phyloP scores from a whole-genome alignment of 1,139 yeast genomes.

The Insectozyma bohioensis region DNA sequence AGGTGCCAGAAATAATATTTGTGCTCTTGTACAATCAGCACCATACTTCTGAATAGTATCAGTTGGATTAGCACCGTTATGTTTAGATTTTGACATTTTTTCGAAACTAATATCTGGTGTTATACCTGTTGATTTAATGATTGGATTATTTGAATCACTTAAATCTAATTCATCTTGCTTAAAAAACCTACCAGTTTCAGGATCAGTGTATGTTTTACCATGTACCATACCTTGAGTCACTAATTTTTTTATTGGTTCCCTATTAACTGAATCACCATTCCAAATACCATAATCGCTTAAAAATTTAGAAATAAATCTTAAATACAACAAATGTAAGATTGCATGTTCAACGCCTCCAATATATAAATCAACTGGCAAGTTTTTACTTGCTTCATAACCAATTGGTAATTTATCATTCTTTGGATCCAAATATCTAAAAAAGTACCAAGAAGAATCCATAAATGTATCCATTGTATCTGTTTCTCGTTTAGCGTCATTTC shows the following conservation, averaged over 20 bases:
- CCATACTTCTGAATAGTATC: conserved; percentile 78
- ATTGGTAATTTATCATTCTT: conserved; percentile 58
- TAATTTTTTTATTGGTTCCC: conserved; percentile 78
- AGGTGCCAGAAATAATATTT: conserved; percentile 92
- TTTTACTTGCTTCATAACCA: conserved; percentile 45
- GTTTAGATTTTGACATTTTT: conserved; percentile 95
- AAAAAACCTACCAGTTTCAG: conserved; percentile 68
- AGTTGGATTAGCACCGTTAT: conserved; percentile 90
- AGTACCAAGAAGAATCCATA: conserved; percentile 97
- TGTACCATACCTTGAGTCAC: conserved; percentile 99
- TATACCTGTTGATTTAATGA: conserved; percentile 49
- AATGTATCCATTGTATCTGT: conserved; percentile 99
- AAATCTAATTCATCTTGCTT: conserved; percentile 68
- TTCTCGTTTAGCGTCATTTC: conserved; percentile 70
- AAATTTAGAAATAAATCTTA: conserved; percentile 83
- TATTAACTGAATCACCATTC: conserved; percentile 42
- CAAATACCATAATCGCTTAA: conserved; percentile 58
- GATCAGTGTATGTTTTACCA: conserved; percentile 78
- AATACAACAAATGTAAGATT: conserved; percentile 80
- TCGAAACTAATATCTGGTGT: conserved; percentile 64
- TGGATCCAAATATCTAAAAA: conserved; percentile 79
- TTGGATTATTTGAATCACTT: conserved; percentile 39
- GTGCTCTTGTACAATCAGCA: conserved; percentile 94
- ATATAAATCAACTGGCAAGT: conserved; percentile 85
- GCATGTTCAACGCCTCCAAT: conserved; percentile 98